phyloP scores from a whole-genome alignment of 148 eudicot species.

The Nyssa sinensis region DNA sequence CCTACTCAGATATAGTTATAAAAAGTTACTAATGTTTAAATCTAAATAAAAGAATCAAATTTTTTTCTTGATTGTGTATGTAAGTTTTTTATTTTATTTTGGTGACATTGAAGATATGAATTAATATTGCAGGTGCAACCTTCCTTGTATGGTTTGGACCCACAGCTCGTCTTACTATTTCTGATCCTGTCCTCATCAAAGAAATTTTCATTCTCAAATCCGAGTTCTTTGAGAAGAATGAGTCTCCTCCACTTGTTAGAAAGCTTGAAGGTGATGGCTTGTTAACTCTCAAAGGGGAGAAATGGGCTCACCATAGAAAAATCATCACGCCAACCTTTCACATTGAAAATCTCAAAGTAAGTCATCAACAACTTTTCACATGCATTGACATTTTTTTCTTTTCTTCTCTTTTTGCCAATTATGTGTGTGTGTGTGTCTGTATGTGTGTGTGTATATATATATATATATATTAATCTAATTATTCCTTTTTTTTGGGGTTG shows the following conservation, averaged over 20 bases:
- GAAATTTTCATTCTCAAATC: conserved; percentile 41
- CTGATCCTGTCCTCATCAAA: conserved; percentile 46
- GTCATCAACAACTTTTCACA: no score
- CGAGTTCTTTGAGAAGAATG: conserved; percentile 51
- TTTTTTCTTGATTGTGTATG: background rate
- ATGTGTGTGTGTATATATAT: background rate
- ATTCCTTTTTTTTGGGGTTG: no score
- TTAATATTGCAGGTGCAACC: conserved; percentile 46
- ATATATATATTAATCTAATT: no score
- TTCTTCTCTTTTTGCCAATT: no score
- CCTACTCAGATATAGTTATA: no score
- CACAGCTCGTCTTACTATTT: conserved; percentile 46
- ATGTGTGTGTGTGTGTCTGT: no score
- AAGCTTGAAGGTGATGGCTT: conserved; percentile 76
- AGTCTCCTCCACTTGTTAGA: conserved; percentile 54
- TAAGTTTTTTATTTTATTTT: no score
- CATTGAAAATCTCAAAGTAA: conserved; percentile 60
- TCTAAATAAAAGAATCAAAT: no score
- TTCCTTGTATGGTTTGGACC: conserved; percentile 67
- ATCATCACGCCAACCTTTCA: conserved; percentile 58
- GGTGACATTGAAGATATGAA: no score
- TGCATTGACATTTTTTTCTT: no score
- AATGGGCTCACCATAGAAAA: conserved; percentile 64
- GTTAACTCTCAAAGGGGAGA: conserved; percentile 51
- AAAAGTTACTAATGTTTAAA: no score